Conservation (phyloP, 768 basidiomycete species). For the Amanita jacksonii region DNA sequence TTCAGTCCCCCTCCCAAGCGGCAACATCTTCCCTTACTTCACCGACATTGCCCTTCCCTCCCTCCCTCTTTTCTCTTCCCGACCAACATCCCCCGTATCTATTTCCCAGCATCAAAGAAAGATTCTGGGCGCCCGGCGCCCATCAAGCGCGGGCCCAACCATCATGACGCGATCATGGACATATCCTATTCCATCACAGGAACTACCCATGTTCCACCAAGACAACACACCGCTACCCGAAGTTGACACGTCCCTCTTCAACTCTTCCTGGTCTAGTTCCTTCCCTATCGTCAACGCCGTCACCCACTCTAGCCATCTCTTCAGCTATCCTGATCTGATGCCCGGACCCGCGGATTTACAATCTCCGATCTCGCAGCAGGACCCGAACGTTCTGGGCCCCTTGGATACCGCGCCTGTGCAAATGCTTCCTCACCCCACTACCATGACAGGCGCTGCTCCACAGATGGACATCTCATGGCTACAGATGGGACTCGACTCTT, state of each 20-base stretch:
- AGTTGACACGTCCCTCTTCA: constrained; percentile 37
- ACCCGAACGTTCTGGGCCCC: constrained; percentile 12
- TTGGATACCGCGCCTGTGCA: constrained; percentile 12
- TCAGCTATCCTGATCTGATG: constrained; percentile 2
- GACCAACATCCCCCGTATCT: constrained; percentile 35
- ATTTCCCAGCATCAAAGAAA: constrained; percentile 34
- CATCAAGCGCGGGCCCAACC: constrained; percentile 38
- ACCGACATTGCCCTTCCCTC: constrained; percentile 27
- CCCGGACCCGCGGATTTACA: constrained; percentile 1
- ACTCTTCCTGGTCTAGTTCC: constrained; percentile 30
- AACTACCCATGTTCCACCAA: constrained; percentile 23
- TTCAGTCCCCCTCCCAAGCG: constrained; percentile 49
- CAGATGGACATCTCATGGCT: constrained; percentile 2
- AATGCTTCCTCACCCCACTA: background rate
- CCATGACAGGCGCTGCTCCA: background rate
- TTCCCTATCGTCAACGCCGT: constrained; percentile 12
- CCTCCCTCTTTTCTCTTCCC: constrained; percentile 29
- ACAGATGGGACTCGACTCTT: constrained; percentile 7
- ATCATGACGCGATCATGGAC: constrained; percentile 27
- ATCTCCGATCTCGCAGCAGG: constrained; percentile 9
- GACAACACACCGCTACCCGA: constrained; percentile 43
- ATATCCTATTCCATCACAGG: constrained; percentile 9
- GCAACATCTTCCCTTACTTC: constrained; percentile 27
- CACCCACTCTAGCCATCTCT: background rate
- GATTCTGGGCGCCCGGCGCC: constrained; percentile 35